phyloP scores from a whole-genome alignment of 768 basidiomycete species.

The Crepidotus variabilis region DNA sequence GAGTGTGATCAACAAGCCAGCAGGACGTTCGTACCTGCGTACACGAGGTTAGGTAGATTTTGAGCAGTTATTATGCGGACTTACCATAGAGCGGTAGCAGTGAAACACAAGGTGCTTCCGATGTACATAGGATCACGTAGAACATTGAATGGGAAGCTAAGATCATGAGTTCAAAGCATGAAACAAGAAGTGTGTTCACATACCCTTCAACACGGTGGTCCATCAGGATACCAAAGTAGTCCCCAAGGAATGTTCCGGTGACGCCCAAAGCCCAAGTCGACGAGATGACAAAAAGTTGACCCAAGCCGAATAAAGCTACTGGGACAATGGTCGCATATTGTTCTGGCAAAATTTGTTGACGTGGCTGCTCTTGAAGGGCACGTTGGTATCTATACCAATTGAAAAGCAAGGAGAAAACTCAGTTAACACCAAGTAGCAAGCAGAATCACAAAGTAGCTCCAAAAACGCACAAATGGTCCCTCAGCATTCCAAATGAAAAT shows the following conservation, averaged over 20 bases:
- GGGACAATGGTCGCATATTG: slow-evolving; percentile 62
- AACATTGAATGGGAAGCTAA: slow-evolving; percentile 90
- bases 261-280: slow-evolving; percentile 90
- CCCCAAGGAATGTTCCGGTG: slow-evolving; percentile 49
- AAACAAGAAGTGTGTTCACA: neutral
- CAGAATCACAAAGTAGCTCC: neutral
- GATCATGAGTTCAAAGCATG: neutral
- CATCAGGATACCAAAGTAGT: neutral
- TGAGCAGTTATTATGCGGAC: slow-evolving; percentile 18
- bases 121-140: slow-evolving; percentile 96
- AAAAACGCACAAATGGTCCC: slow-evolving; percentile 70
- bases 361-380: slow-evolving; percentile 78
- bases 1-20: slow-evolving; percentile 72
- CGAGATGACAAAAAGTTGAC: slow-evolving; percentile 82
- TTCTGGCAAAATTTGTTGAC: slow-evolving; percentile 56
- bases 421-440: neutral
- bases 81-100: slow-evolving; percentile 83
- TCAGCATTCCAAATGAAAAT: slow-evolving; percentile 78
- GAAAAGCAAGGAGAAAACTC: neutral
- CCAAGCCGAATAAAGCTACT: slow-evolving; percentile 56
- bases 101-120: slow-evolving; percentile 88
- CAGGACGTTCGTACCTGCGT: slow-evolving; percentile 78
- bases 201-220: neutral
- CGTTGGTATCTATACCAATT: slow-evolving; percentile 55
- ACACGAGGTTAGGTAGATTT: slow-evolving; percentile 1